These are phyloP conservation scores for Apiotrichum veenhuisii DNA, from an alignment of 1,284 basidiomycete genomes.

Conservation along the genomic window DNA sequence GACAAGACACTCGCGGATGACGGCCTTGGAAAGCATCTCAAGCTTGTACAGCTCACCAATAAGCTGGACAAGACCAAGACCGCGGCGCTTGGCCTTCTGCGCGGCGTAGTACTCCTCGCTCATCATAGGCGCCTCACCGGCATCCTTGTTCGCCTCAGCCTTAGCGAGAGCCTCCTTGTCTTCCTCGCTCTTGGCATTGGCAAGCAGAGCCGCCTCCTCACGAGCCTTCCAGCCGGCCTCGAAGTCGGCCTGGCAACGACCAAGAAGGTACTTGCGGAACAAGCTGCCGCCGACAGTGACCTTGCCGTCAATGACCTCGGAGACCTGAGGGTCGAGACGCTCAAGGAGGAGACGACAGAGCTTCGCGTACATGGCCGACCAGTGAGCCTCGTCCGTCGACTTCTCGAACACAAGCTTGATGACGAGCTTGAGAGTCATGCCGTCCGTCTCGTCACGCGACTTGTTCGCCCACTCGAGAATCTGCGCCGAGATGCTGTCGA, in stretches of 20 bases:
- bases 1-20: slow-evolving; percentile 96
- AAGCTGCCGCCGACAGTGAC: slow-evolving; percentile 80
- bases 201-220: slow-evolving; percentile 55
- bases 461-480: slow-evolving; percentile 93
- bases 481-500: slow-evolving; percentile 89
- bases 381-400: slow-evolving; percentile 90
- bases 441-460: slow-evolving; percentile 86
- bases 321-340: slow-evolving; percentile 75
- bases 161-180: slow-evolving; percentile 56
- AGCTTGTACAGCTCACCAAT: slow-evolving; percentile 98
- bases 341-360: slow-evolving; percentile 93
- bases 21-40: slow-evolving; percentile 87
- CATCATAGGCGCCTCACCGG: slow-evolving; percentile 60
- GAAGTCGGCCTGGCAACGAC: slow-evolving; percentile 91
- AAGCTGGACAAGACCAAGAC: slow-evolving; percentile 94
- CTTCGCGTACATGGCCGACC: slow-evolving; percentile 95
- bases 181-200: slow-evolving; percentile 55
- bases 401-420: slow-evolving; percentile 96
- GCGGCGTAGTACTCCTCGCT: slow-evolving; percentile 96
- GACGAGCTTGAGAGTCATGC: slow-evolving; percentile 88
- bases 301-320: slow-evolving; percentile 83
- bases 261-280: slow-evolving; percentile 84
- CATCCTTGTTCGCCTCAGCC: slow-evolving; percentile 49
- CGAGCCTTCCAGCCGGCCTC: slow-evolving; percentile 70
- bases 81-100: slow-evolving; percentile 93